A percentile compares a stretch with the other conserved stretches of the same genome.
phyloP scores from a whole-genome alignment of 2,329 filamentous ascomycete species.

The Pseudogymnoascus sp. region DNA sequence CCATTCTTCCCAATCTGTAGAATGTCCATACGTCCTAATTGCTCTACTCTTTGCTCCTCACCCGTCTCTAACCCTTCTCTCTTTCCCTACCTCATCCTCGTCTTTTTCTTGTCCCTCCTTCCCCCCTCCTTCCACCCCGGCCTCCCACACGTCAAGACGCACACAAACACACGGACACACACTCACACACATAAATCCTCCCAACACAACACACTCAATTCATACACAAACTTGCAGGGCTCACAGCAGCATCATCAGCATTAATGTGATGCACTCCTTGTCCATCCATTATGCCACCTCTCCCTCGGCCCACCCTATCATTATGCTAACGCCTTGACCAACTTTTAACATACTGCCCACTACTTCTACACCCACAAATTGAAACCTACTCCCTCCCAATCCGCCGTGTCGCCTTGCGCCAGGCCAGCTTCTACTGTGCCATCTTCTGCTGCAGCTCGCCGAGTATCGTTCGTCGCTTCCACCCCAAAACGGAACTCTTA shows the following conservation, averaged over 20 bases:
- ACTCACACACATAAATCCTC: not conserved
- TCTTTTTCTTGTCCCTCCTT: not conserved
- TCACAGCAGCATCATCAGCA: constrained; percentile 8
- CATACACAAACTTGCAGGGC: not conserved
- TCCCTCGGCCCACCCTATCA: not conserved
- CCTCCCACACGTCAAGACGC: not conserved
- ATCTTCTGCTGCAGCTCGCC: constrained; percentile 4
- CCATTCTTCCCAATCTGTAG: not conserved
- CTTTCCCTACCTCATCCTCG: not conserved
- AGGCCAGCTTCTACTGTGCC: not conserved
- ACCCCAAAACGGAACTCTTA: not conserved
- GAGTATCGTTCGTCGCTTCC: not conserved
- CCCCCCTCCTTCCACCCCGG: not conserved
- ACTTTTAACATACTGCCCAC: not conserved
- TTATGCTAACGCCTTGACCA: not conserved
- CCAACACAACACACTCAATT: constrained; percentile 1
- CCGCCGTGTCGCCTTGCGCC: not conserved
- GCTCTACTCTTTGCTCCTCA: not conserved
- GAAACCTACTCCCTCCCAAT: not conserved
- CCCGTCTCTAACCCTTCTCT: not conserved
- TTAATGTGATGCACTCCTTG: not conserved
- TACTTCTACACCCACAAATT: not conserved
- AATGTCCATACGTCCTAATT: not conserved
- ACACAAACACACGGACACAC: constrained; percentile 3
- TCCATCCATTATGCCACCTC: not conserved